Conservation (phyloP, 106 monocot species). For the Platanthera zijinensis region DNA sequence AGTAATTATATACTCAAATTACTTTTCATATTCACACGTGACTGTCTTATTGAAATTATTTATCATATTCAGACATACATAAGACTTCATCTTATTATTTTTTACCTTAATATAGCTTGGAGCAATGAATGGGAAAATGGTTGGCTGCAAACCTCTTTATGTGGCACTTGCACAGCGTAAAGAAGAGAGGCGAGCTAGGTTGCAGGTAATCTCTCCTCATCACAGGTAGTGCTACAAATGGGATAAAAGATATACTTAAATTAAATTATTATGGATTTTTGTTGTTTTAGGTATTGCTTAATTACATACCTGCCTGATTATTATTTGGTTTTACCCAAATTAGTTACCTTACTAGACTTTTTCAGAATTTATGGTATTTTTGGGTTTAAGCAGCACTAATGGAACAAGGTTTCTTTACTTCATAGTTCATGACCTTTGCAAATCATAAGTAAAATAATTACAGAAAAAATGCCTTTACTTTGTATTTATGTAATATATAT, state of each 20-base stretch:
- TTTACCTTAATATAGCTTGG: slow-evolving; percentile 27
- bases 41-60: neutral
- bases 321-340: neutral
- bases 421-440: too few relatives aligned
- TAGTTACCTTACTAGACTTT: neutral
- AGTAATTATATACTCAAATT: slow-evolving; percentile 12
- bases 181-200: slow-evolving; percentile 69
- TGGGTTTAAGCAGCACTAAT: too few relatives aligned
- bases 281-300: neutral
- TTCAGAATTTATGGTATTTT: too few relatives aligned
- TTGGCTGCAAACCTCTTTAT: slow-evolving; percentile 77
- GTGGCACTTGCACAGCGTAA: slow-evolving; percentile 90
- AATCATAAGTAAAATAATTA: too few relatives aligned
- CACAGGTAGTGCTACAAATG: neutral
- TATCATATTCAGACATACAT: neutral
- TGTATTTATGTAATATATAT: too few relatives aligned
- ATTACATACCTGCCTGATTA: neutral
- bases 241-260: neutral
- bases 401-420: too few relatives aligned
- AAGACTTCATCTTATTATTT: neutral
- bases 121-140: slow-evolving; percentile 86
- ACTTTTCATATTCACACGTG: neutral
- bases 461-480: too few relatives aligned
- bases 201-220: slow-evolving; percentile 41
- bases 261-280: neutral